Evolutionary conservation across 106 monocot species (phyloP).

Genomic region (Allium sativum): DNA sequence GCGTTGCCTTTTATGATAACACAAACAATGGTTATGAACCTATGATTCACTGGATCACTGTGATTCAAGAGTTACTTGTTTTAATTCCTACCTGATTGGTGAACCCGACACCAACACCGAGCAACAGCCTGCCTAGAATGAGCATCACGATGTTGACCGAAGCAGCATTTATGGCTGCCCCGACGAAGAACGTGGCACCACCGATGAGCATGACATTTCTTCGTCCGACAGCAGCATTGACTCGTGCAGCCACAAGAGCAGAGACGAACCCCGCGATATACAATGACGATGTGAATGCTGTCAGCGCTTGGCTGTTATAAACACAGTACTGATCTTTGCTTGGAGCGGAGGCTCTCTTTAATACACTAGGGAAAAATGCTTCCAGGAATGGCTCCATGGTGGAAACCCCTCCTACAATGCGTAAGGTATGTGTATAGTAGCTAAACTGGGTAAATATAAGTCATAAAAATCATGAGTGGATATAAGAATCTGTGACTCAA

Average conservation of each 20-base stretch:
- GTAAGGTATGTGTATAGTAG: neutral
- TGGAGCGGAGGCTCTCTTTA: neutral
- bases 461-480: neutral
- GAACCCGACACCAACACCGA: constrained; percentile 14
- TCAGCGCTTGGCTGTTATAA: neutral
- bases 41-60: neutral
- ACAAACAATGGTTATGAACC: neutral
- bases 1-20: constrained; percentile 18
- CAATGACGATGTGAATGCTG: constrained; percentile 5
- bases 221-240: constrained; percentile 1
- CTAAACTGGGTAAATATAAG: neutral
- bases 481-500: neutral
- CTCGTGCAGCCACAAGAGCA: neutral
- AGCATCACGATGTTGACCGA: constrained; percentile 8
- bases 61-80: neutral
- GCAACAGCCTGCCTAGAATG: constrained; percentile 1
- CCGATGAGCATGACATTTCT: constrained; percentile 5
- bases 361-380: constrained; percentile 3
- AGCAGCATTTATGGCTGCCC: constrained; percentile 7
- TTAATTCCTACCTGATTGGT: constrained; percentile 7
- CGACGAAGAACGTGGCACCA: constrained; percentile 3
- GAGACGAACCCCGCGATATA: constrained; percentile 2
- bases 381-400: constrained; percentile 7
- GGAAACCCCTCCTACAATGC: neutral
- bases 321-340: neutral